Percentiles rank a stretch among this genome's conserved stretches.
These are phyloP conservation scores for Aspergillus versicolor DNA, from an alignment of 2,329 filamentous ascomycete genomes.

Conservation along the genomic window DNA sequence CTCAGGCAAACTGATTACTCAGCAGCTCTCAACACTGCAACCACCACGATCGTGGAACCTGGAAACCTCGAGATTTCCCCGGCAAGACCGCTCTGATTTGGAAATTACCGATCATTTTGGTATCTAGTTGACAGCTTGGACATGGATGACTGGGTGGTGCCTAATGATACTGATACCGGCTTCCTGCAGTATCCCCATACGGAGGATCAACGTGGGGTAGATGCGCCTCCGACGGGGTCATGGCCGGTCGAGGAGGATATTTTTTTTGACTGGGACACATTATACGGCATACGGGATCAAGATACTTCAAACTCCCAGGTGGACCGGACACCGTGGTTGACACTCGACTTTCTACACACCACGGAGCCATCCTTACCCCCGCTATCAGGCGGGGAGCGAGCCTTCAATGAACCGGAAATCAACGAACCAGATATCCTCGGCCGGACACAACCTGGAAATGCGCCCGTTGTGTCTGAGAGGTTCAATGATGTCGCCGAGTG, in stretches of 20 bases:
- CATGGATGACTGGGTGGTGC: not conserved
- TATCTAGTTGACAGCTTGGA: not conserved
- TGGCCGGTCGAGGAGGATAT: slow-evolving; percentile 5
- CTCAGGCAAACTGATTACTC: slow-evolving; percentile 1
- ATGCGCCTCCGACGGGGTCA: not conserved
- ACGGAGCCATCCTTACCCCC: not conserved
- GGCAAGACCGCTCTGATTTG: not conserved
- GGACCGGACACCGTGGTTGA: not conserved
- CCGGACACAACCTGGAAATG: not conserved
- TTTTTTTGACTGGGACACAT: slow-evolving; percentile 13
- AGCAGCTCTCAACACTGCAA: not conserved
- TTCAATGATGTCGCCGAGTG: slow-evolving; percentile 32
- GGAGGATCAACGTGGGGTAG: slow-evolving; percentile 2
- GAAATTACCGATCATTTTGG: not conserved
- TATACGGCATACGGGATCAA: slow-evolving; percentile 1
- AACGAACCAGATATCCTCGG: not conserved
- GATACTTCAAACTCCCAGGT: not conserved
- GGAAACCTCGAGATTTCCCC: not conserved
- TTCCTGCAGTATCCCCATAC: not conserved
- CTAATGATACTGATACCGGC: not conserved
- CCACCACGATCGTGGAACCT: not conserved
- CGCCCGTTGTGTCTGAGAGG: not conserved
- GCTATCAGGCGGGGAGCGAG: not conserved
- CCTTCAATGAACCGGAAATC: not conserved
- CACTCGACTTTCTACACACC: not conserved